Evolutionary conservation across 2,329 filamentous ascomycete genomes (phyloP).

Genomic region (Aspergillus carbonarius): DNA sequence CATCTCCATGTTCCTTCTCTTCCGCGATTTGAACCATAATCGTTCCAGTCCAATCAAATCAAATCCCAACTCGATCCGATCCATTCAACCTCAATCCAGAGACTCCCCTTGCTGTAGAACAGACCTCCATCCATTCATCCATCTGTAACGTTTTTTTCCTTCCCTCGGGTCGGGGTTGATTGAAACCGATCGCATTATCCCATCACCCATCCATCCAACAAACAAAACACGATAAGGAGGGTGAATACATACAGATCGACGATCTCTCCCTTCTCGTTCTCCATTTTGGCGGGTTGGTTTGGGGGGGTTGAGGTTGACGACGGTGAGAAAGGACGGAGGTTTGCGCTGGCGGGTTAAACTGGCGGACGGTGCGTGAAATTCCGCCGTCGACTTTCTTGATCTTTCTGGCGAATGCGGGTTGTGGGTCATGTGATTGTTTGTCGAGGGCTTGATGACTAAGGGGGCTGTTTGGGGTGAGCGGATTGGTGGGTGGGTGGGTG

Average conservation of each 20-base stretch:
- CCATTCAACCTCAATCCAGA: no score
- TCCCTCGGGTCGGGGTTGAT: no score
- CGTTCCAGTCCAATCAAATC: not conserved
- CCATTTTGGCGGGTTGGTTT: slow-evolving; percentile 69
- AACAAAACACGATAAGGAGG: slow-evolving; percentile 13
- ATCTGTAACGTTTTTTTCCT: no score
- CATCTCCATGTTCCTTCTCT: no score
- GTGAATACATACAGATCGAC: slow-evolving; percentile 82
- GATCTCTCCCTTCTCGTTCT: slow-evolving; percentile 99
- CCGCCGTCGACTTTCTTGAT: slow-evolving; percentile 15
- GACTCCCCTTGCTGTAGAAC: no score
- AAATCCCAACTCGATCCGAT: no score
- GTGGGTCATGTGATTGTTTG: slow-evolving; percentile 44
- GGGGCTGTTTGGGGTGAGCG: not conserved
- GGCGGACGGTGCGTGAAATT: slow-evolving; percentile 29
- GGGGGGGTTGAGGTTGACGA: slow-evolving; percentile 37
- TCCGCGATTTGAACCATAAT: not conserved
- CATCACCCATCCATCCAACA: not conserved
- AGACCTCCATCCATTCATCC: no score
- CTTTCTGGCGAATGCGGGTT: slow-evolving; percentile 30
- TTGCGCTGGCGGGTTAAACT: slow-evolving; percentile 31
- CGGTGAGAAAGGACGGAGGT: slow-evolving; percentile 29
- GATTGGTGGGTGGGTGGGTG: not conserved
- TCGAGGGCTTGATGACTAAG: slow-evolving; percentile 36
- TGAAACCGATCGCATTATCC: not conserved